A percentile compares a stretch with the other conserved stretches of the same genome.
Conservation (phyloP, 495 filamentous ascomycete species). For the Tuber microsphaerosporum region DNA sequence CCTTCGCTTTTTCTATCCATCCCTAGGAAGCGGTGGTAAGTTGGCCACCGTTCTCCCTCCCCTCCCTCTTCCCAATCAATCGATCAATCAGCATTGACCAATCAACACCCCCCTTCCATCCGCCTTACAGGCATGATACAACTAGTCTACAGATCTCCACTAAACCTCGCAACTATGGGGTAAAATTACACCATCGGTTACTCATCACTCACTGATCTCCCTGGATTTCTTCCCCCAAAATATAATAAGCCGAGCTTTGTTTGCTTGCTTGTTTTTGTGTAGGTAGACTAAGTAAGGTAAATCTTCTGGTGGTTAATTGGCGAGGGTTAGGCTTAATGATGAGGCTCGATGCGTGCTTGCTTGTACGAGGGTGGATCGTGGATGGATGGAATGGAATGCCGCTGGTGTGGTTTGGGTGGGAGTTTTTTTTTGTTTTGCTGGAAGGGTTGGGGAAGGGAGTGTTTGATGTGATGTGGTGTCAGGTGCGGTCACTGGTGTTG, state of each 20-base stretch:
- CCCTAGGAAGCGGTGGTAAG: neutral
- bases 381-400: neutral
- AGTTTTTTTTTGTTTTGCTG: neutral
- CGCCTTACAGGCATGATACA: neutral
- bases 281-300: neutral
- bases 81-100: neutral
- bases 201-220: neutral
- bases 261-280: neutral
- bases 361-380: neutral
- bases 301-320: neutral
- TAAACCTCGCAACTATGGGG: neutral
- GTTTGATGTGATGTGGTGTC: neutral
- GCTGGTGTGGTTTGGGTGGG: neutral
- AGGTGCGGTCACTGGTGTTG: neutral
- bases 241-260: neutral
- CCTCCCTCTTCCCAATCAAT: neutral
- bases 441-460: neutral
- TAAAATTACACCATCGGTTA: neutral
- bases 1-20: too few relatives aligned
- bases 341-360: neutral
- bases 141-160: neutral
- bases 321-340: neutral
- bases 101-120: neutral
- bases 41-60: neutral
- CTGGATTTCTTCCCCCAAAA: neutral